phyloP scores from a whole-genome alignment of 2,329 filamentous ascomycete genomes.

The Nigrospora oryzae region DNA sequence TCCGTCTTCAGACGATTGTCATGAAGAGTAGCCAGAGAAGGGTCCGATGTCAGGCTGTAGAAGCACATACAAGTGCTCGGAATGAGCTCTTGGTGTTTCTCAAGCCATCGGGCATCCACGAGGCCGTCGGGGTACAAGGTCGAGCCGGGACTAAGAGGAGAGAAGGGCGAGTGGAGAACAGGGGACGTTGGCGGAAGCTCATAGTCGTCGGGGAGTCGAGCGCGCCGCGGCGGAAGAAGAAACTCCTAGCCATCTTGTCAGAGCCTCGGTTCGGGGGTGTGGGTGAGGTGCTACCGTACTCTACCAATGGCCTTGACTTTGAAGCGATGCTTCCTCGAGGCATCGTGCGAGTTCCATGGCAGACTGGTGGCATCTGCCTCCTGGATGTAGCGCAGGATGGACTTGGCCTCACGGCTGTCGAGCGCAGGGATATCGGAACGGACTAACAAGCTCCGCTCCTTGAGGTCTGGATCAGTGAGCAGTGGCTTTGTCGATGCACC shows the following conservation, averaged over 20 bases:
- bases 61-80: constrained; percentile 76
- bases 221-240: constrained; percentile 48
- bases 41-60: constrained; percentile 67
- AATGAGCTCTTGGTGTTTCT: constrained; percentile 79
- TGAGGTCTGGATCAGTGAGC: constrained; percentile 39
- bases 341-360: constrained; percentile 58
- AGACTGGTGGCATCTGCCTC: constrained; percentile 54
- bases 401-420: constrained; percentile 54
- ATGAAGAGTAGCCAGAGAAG: constrained; percentile 64
- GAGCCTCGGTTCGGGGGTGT: not conserved
- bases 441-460: constrained; percentile 52
- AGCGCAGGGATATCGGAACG: constrained; percentile 64
- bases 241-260: constrained; percentile 34
- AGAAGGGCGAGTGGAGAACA: constrained; percentile 82
- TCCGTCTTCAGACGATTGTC: constrained; percentile 86
- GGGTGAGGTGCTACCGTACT: constrained; percentile 43
- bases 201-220: constrained; percentile 41
- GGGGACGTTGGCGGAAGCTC: constrained; percentile 37
- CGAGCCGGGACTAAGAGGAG: constrained; percentile 77
- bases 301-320: constrained; percentile 68
- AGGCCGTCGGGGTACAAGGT: constrained; percentile 83
- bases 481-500: constrained; percentile 29
- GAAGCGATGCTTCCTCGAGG: constrained; percentile 48
- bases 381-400: constrained; percentile 58
- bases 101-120: constrained; percentile 72